Evolutionary conservation across 257 asterid genomes (phyloP).

Genomic region (Mitragyna speciosa): DNA sequence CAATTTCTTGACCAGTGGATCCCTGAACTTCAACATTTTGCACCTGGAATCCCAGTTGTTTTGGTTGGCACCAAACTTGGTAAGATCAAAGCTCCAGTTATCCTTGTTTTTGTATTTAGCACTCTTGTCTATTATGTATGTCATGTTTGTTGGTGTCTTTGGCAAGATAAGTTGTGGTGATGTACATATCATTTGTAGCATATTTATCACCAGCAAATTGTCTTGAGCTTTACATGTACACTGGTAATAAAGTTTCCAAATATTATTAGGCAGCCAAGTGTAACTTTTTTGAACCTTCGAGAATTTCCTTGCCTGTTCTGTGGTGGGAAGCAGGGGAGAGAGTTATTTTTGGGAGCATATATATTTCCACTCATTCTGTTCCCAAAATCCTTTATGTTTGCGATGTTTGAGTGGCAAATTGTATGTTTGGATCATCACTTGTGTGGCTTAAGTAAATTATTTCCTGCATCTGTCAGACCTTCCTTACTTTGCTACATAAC

Average conservation of each 20-base stretch:
- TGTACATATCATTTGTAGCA: background rate
- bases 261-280: background rate
- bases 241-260: background rate
- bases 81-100: slow-evolving; percentile 25
- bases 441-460: background rate
- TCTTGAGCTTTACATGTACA: background rate
- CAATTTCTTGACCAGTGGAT: slow-evolving; percentile 66
- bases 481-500: background rate
- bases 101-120: background rate
- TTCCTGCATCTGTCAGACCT: background rate
- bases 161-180: too few species aligned
- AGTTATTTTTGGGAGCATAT: background rate
- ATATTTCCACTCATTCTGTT: background rate
- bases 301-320: background rate
- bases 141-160: background rate
- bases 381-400: background rate
- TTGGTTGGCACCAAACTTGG: slow-evolving; percentile 91
- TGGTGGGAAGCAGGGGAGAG: background rate
- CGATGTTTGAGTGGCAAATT: background rate
- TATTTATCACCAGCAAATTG: too few species aligned
- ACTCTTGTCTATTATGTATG: background rate
- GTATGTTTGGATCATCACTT: background rate
- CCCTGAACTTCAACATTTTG: slow-evolving; percentile 91
- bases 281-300: background rate
- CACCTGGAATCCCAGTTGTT: slow-evolving; percentile 82